Percentiles rank a stretch among this genome's conserved stretches.
Conservation (phyloP, 2,329 filamentous ascomycete genomes). For the Pseudogymnoascus sp. region DNA sequence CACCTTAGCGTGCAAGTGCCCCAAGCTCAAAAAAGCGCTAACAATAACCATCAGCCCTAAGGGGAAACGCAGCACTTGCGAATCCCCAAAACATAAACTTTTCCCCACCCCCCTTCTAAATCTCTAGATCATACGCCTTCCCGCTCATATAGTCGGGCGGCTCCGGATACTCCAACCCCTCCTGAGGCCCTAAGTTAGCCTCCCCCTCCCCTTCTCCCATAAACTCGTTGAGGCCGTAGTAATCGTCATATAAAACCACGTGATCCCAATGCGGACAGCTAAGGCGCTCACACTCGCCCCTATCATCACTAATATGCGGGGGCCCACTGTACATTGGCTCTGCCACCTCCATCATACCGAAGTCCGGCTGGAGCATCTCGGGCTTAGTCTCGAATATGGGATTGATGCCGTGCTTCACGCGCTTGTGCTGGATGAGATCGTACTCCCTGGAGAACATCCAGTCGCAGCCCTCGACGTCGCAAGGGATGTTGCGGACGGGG, state of each 20-base stretch:
- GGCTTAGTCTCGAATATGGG: neutral
- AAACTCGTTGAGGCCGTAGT: neutral
- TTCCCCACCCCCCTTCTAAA: neutral
- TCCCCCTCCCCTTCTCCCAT: neutral
- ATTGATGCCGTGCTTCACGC: slow-evolving; percentile 30
- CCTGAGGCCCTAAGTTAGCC: neutral
- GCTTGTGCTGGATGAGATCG: slow-evolving; percentile 49
- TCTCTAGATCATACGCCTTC: neutral
- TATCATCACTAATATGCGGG: neutral
- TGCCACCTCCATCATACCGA: neutral
- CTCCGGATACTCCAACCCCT: neutral
- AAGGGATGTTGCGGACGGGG: slow-evolving; percentile 37
- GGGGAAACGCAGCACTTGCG: slow-evolving; percentile 2
- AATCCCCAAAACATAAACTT: neutral
- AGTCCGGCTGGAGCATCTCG: neutral
- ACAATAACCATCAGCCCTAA: neutral
- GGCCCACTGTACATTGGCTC: neutral
- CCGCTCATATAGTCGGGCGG: neutral
- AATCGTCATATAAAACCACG: neutral
- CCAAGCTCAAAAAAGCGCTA: neutral
- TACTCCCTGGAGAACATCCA: slow-evolving; percentile 48
- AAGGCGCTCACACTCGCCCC: neutral
- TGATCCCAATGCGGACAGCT: neutral
- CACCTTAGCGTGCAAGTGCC: neutral
- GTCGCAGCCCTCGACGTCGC: slow-evolving; percentile 41